Base-by-base conservation (phyloP, 805 yeast species). In the Hanseniaspora valbyensis region DNA sequence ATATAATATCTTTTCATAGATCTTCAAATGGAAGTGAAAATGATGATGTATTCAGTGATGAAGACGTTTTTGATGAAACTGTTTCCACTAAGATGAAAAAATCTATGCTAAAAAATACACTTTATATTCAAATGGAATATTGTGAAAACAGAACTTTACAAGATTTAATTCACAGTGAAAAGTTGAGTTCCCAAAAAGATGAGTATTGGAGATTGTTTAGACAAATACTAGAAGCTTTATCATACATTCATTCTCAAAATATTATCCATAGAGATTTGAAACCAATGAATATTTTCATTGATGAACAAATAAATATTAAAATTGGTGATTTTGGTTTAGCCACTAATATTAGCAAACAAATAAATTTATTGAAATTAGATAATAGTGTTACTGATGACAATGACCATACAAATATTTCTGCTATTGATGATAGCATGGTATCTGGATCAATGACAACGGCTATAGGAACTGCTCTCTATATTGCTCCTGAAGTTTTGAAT, bases 291-390 rank as follows among this genome's bases (percentile, higher is more conserved):
- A 86, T 92, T 61, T 92, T 92, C 69, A 88, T 92, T 58, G 98
- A 92, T 64, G 83, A 83, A 56, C 76, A 84, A 1, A 80, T 83
- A 57, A 88, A 90, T 60, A 80, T 92, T 53, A 92, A 92, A 62
- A 82, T 92, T 38, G 98, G 98, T 59, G 99, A 92, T 62, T 92
- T 92, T 66, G 99, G 99, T 0, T 73, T 92, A 52, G 99, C 99
- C 0, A 88, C 89, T 56, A 89, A 81, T 60, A 88, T 85, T 1
- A 92, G 84, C 60, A 71, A 67, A 52, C 58, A 76, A 2, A 58
- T 63, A 2, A 66, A 65, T 26, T 55, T 65, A 22, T 53, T 66
- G 19, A 66, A 61, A 29, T 44, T 59, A 22, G 69, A 64, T 33
- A 58, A 66, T 0, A 56, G 61, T 16, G 53, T 58, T 18, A 53